Evolutionary conservation across 768 basidiomycete genomes (phyloP).

Genomic region (Macrolepiota dolichaula): DNA sequence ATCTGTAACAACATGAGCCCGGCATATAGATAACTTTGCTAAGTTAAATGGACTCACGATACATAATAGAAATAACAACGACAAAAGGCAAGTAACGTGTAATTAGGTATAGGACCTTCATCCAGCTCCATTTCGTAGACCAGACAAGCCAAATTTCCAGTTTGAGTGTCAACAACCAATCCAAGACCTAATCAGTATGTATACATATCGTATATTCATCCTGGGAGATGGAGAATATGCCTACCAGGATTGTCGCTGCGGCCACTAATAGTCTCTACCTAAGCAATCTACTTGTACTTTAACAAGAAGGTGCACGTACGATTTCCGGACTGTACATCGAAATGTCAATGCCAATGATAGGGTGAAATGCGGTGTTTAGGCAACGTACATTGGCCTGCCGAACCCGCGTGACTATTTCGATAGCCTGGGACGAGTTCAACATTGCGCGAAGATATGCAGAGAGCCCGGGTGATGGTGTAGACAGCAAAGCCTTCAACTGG

Average conservation of each 20-base stretch:
- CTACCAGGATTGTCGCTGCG: background rate
- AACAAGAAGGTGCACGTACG: background rate
- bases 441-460: too few species aligned
- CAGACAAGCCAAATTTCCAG: slow-evolving; percentile 2
- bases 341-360: background rate
- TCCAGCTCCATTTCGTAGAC: background rate
- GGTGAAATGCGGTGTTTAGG: background rate
- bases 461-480: too few species aligned
- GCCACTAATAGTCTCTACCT: background rate
- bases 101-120: background rate
- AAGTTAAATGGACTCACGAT: background rate
- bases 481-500: too few species aligned
- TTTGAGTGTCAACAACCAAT: background rate
- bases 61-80: background rate
- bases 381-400: background rate
- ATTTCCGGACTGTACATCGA: background rate
- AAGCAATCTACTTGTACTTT: background rate
- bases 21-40: background rate
- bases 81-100: slow-evolving; percentile 4
- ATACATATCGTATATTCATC: background rate
- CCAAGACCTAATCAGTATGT: background rate
- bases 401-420: too few species aligned
- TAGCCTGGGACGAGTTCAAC: too few species aligned
- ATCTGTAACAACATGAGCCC: background rate
- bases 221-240: background rate